Conservation (phyloP, 257 asterid species). For the Petunia secreta region DNA sequence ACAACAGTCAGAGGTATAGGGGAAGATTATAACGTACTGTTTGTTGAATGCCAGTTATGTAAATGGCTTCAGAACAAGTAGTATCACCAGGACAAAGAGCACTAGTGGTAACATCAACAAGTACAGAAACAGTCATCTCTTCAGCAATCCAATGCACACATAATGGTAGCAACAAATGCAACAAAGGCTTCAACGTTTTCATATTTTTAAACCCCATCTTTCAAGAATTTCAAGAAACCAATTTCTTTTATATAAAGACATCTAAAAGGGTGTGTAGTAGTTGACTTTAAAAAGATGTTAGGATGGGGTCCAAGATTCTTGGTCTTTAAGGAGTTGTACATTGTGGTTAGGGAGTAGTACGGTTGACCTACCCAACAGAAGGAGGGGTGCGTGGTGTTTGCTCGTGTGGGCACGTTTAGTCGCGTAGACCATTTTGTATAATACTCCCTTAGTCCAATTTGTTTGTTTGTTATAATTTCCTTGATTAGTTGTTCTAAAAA, state of each 20-base stretch:
- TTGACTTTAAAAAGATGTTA: neutral
- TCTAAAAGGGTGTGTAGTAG: neutral
- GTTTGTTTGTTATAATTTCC: too few relatives aligned
- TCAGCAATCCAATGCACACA: conserved; percentile 89
- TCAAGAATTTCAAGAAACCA: conserved; percentile 24
- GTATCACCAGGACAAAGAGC: conserved; percentile 74
- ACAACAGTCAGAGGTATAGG: neutral
- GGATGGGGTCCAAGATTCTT: neutral
- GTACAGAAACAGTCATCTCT: conserved; percentile 86
- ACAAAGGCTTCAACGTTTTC: conserved; percentile 58
- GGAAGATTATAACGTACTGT: conserved; percentile 46
- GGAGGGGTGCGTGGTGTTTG: neutral
- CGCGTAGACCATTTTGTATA: neutral
- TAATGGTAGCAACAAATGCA: conserved; percentile 69
- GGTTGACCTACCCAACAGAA: neutral
- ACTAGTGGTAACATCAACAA: conserved; percentile 84
- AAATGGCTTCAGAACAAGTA: conserved; percentile 76
- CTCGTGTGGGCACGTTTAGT: neutral
- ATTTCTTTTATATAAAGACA: conserved; percentile 23
- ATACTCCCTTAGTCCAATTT: too few relatives aligned
- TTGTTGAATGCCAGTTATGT: conserved; percentile 88
- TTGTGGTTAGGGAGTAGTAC: too few relatives aligned
- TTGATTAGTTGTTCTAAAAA: too few relatives aligned
- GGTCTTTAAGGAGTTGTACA: neutral
- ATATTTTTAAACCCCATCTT: conserved; percentile 43